Evolutionary conservation across 148 eudicot species (phyloP).

Genomic region (Fagopyrum tataricum): DNA sequence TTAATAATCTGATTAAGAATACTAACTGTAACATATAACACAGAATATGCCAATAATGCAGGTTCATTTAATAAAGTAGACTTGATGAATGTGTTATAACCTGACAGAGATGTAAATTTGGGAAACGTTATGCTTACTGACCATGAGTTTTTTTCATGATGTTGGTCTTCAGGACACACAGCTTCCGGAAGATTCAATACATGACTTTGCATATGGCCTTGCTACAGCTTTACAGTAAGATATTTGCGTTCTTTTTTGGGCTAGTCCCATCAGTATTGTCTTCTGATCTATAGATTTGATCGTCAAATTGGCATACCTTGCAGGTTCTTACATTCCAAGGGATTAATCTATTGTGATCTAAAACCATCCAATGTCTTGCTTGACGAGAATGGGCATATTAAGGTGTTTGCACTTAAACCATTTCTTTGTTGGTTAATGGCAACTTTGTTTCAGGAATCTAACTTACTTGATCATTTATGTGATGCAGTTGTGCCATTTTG

Average conservation of each 20-base stretch:
- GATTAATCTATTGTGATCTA: constrained; percentile 84
- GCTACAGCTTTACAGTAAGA: constrained; percentile 82
- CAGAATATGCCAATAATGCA: neutral
- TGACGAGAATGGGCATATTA: constrained; percentile 76
- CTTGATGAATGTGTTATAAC: neutral
- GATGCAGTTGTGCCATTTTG: constrained; percentile 71
- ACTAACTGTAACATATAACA: neutral
- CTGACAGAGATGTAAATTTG: neutral
- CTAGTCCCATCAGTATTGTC: constrained; percentile 12
- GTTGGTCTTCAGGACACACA: constrained; percentile 57
- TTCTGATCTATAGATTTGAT: neutral
- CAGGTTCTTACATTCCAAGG: constrained; percentile 92
- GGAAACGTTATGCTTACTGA: neutral
- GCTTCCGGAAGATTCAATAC: constrained; percentile 95
- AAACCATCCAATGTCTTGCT: constrained; percentile 91
- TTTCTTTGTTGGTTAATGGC: neutral
- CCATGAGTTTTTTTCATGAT: neutral
- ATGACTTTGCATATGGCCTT: constrained; percentile 67
- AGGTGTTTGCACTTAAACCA: constrained; percentile 43
- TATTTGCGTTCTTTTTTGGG: constrained; percentile 4
- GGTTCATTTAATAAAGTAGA: neutral
- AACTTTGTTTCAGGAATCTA: neutral
- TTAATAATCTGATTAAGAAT: neutral
- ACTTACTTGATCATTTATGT: neutral
- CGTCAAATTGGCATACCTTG: neutral